Base-by-base conservation (phyloP, 2,329 filamentous ascomycete species). In the Botrytis fragariae region DNA sequence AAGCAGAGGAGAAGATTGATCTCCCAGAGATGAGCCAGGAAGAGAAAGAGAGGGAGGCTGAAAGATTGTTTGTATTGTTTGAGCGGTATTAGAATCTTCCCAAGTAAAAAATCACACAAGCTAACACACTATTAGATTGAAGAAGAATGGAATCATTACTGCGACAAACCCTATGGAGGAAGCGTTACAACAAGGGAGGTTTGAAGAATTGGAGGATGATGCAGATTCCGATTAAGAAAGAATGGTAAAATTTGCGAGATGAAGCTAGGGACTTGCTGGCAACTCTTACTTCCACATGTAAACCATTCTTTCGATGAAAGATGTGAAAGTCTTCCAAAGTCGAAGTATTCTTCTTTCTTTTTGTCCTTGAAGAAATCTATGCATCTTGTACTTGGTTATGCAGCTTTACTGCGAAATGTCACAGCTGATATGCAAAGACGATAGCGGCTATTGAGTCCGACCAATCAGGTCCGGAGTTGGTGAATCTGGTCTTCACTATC, bases 31-130 rank as follows among this genome's bases (percentile, higher is more conserved):
- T 98, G 95, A 96, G 92, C 0, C 86, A 93, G 64, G 94, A 95
- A 76, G 95, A 98, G 84, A 98, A 95, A 82, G 93, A 97, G 82
- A 87, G 93, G 73, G 96, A 99, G 54, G 80, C 80, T 5, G 80
- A 81, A 74, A 79, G 74, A 67, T 60, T 81, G 59, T 80, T 80
- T 76, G 79, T 80, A 37, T 73, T 81, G 20, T 80, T 81, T 74
- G 80, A 81, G 39, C 78, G 79, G 79, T 81, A 74, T 68, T 37
- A 29, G 7, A 9, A 61, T 20, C 73, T 35, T 32, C 16, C 14
- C 29, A 39, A 22, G 3, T 35, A 18, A 44, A 32, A 32, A n/a
- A 14, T 32, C 10, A 22, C 69, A 67, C 57, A 32, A 59, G 29
- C 75, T 77, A 69, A 77, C 61, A 32, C 20, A 7, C 29, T 9